Evolutionary conservation across 2,329 filamentous ascomycete genomes (phyloP).

Genomic region (Volutella citrinella): DNA sequence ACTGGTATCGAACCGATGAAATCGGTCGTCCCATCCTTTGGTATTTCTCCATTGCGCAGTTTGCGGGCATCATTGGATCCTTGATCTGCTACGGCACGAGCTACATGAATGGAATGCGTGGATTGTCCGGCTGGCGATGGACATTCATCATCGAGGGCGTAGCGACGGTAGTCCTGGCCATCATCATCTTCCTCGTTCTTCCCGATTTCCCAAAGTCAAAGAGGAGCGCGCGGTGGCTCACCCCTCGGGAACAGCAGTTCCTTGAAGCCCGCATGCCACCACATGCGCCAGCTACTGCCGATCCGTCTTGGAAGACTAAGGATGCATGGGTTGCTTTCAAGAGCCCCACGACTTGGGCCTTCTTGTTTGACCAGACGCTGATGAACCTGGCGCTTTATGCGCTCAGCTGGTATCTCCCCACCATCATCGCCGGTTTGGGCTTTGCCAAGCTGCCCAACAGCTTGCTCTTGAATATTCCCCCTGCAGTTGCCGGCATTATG

Average conservation of each 20-base stretch:
- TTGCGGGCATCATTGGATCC: slow-evolving; percentile 33
- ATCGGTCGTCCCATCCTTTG: slow-evolving; percentile 40
- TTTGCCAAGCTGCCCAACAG: slow-evolving; percentile 41
- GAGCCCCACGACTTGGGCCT: slow-evolving; percentile 19
- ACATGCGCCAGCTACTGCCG: slow-evolving; percentile 35
- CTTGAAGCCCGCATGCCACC: slow-evolving; percentile 36
- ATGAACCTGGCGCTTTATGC: slow-evolving; percentile 41
- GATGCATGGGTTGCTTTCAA: slow-evolving; percentile 33
- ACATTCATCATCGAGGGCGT: slow-evolving; percentile 44
- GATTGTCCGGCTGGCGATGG: slow-evolving; percentile 29
- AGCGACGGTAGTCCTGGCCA: no score
- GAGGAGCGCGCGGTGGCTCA: slow-evolving; percentile 28
- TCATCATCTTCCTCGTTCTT: slow-evolving; percentile 38
- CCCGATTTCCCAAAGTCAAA: slow-evolving; percentile 41
- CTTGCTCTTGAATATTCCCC: slow-evolving; percentile 44
- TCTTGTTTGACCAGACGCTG: slow-evolving; percentile 25
- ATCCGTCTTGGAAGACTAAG: slow-evolving; percentile 33
- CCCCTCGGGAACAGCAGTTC: slow-evolving; percentile 36
- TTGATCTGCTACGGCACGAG: slow-evolving; percentile 29
- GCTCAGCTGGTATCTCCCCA: slow-evolving; percentile 40
- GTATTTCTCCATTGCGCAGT: slow-evolving; percentile 40
- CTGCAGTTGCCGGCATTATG: slow-evolving; percentile 38
- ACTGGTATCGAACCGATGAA: slow-evolving; percentile 46
- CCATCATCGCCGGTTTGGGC: slow-evolving; percentile 39
- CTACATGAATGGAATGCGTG: slow-evolving; percentile 23